Evolutionary conservation across 108 stramenopile genomes (phyloP), one percentile per base, ranked within the genome.

Genomic region (Skeletonema costatum): DNA sequence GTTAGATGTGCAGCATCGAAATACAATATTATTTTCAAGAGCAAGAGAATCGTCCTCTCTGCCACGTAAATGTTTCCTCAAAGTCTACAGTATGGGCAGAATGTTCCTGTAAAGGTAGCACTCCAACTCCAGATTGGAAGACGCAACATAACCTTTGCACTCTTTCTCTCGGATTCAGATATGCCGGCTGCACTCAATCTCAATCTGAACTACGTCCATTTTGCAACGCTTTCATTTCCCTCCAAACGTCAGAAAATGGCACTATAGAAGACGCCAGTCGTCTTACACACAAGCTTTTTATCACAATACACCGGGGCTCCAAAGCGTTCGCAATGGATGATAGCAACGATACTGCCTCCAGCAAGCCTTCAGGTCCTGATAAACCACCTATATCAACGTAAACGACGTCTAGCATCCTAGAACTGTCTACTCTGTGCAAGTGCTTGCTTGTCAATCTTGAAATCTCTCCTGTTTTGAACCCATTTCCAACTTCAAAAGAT

Each of bases 361-460:
- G 44, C 5, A 85, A 53, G 4, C 87, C 87, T 65, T 88, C 85
- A 13, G 44, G 30, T 11, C 87, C 81, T 17, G 81, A 82, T 17
- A 88, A 61, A 1, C 87, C 87, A 48, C 87, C 87, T 11, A 88
- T 84, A 35, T 88, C 87, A 38, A 85, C 82, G 60, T 80, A 88
- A 3, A 88, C 71, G 32, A 80, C 85, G 48, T 88, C 85, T 32
- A 72, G 83, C 1, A 80, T 80, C 25, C 32, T 17, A 62, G 64
- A 19, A 16, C 65, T 48, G 46, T 80, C 50, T 30, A 17, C 6
- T 17, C 30, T 41, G 11, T 16, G 11, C 6, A 33, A 17, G 31
- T 71, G 64, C 19, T 63, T 61, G 8, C 16, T 44, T 78, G 77
- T 42, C 33, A 85, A 16, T 38, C 82, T 73, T 12, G 82, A 33